Conservation (phyloP, 306 rosid species). For the Macrotyloma uniflorum region DNA sequence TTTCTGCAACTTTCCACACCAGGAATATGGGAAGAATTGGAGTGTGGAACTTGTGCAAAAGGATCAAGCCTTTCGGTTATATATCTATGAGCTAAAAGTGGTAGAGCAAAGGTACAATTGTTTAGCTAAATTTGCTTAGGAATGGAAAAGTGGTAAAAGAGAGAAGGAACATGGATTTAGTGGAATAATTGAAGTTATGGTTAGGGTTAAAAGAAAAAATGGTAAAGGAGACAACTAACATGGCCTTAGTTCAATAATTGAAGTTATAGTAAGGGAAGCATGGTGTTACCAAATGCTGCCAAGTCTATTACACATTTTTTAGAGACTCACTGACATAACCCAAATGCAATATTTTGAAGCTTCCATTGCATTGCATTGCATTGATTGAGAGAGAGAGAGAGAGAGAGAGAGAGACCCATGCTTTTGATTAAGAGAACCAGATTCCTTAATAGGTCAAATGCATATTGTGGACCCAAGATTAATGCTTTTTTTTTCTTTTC, state of each 20-base stretch:
- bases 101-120: background rate
- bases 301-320: slow-evolving; percentile 28
- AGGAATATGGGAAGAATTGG: background rate
- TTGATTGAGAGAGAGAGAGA: slow-evolving; percentile 21
- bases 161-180: too few species aligned
- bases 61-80: slow-evolving; percentile 16
- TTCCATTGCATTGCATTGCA: background rate
- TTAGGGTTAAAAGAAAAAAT: background rate
- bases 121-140: slow-evolving; percentile 22
- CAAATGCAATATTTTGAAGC: slow-evolving; percentile 19
- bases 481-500: background rate
- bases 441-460: slow-evolving; percentile 43
- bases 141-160: background rate
- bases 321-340: slow-evolving; percentile 20
- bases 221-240: slow-evolving; percentile 36
- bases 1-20: background rate
- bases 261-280: slow-evolving; percentile 41
- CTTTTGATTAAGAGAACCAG: slow-evolving; percentile 31
- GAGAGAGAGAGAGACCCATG: slow-evolving; percentile 19
- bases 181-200: too few species aligned
- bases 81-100: background rate
- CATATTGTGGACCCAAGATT: slow-evolving; percentile 45
- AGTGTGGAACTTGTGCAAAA: slow-evolving; percentile 16
- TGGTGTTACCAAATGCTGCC: slow-evolving; percentile 9
- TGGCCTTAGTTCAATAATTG: slow-evolving; percentile 38